phyloP scores from a whole-genome alignment of 495 filamentous ascomycete species.

The Rusavskia elegans region DNA sequence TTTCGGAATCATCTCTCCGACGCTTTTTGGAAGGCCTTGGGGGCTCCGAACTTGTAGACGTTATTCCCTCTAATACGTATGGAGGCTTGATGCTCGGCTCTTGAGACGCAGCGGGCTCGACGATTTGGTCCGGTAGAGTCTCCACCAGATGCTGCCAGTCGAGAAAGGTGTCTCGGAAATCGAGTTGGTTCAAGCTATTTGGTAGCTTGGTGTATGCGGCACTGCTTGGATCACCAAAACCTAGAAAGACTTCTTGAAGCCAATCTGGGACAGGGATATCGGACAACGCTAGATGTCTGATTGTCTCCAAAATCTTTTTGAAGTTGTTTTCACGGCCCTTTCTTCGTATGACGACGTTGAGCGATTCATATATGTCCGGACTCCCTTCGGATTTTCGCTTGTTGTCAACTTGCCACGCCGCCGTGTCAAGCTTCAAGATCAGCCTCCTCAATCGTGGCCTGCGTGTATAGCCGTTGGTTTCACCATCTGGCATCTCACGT shows the following conservation, averaged over 20 bases:
- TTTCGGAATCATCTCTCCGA: slow-evolving; percentile 53
- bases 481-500: slow-evolving; percentile 36
- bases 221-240: slow-evolving; percentile 80
- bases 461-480: slow-evolving; percentile 34
- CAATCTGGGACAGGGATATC: slow-evolving; percentile 78
- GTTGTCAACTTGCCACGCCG: slow-evolving; percentile 63
- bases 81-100: slow-evolving; percentile 69
- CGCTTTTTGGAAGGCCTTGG: slow-evolving; percentile 58
- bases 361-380: slow-evolving; percentile 62
- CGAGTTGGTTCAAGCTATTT: slow-evolving; percentile 59
- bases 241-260: slow-evolving; percentile 93
- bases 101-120: slow-evolving; percentile 58
- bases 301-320: slow-evolving; percentile 82
- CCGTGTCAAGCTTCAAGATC: slow-evolving; percentile 67
- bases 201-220: slow-evolving; percentile 74
- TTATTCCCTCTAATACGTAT: slow-evolving; percentile 54
- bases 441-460: slow-evolving; percentile 49
- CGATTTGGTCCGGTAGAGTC: slow-evolving; percentile 60
- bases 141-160: slow-evolving; percentile 90
- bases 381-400: slow-evolving; percentile 46
- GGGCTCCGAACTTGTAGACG: slow-evolving; percentile 28
- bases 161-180: slow-evolving; percentile 87
- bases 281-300: slow-evolving; percentile 70
- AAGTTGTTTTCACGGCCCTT: slow-evolving; percentile 93
- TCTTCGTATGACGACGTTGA: slow-evolving; percentile 78